Evolutionary conservation across 441 rosid species (phyloP).

Genomic region (Viola pubescens): DNA sequence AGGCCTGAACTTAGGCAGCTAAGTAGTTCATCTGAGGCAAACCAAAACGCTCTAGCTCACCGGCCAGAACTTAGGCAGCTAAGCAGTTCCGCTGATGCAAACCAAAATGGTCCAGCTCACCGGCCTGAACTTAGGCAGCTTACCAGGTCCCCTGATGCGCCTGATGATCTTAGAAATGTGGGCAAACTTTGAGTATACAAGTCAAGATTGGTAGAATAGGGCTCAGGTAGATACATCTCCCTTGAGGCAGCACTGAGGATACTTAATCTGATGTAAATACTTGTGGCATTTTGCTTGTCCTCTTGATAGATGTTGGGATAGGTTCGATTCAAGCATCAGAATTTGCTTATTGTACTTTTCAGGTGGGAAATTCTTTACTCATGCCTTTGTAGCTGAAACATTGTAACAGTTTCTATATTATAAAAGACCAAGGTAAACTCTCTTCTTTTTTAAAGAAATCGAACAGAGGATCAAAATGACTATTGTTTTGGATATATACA

Average conservation of each 20-base stretch:
- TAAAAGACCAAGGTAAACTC: too few relatives aligned
- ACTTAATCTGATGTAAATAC: constrained; percentile 25
- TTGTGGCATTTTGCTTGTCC: constrained; percentile 6
- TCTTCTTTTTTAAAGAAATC: too few relatives aligned
- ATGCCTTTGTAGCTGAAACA: too few relatives aligned
- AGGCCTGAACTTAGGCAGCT: constrained; percentile 20
- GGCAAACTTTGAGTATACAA: not conserved
- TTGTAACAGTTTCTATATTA: too few relatives aligned
- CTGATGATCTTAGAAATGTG: constrained; percentile 22
- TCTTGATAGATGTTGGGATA: not conserved
- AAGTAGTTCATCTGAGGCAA: constrained; percentile 20
- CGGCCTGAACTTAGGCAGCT: constrained; percentile 22
- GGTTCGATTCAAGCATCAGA: constrained; percentile 1
- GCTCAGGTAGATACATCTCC: constrained; percentile 9
- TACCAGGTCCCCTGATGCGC: constrained; percentile 20
- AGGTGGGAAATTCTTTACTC: not conserved
- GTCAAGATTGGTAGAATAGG: constrained; percentile 5
- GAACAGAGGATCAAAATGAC: too few relatives aligned
- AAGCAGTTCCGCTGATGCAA: constrained; percentile 20
- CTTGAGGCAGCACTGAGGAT: constrained; percentile 1
- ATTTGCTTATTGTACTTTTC: not conserved
- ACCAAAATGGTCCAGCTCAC: not conserved
- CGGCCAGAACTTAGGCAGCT: constrained; percentile 22
- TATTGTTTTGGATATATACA: too few relatives aligned
- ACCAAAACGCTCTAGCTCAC: not conserved